Evolutionary conservation across 176 grass and related monocot genomes (phyloP), one percentile per base, ranked within the genome.

Genomic region (Leersia perrieri): DNA sequence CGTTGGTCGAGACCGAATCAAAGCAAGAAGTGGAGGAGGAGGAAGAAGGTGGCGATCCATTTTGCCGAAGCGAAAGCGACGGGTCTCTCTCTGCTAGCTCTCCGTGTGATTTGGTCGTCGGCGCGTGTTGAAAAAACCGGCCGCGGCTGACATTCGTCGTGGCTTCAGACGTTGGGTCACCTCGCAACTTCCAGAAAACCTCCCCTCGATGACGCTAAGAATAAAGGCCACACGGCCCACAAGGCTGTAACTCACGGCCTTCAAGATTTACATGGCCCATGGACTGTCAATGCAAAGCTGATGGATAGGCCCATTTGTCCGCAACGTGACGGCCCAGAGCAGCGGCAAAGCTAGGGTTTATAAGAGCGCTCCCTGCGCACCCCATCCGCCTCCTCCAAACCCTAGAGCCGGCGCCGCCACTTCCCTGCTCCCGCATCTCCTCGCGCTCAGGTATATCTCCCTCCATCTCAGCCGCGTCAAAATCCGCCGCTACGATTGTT

Each of bases 341-440:
- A 0, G 5, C 4, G 41, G 40, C n/a, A 8, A n/a, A n/a, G 13
- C 81, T 85, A 83, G 82, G 82, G 58, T 89, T 75, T 89, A 89
- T 89, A 86, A 89, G 58, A 67, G 18, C 35, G 1, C 15, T 6
- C 10, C 62, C 28, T 20, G 23, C 18, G 8, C 47, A 11, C 1
- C 36, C 25, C 3, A 1, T 13, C 64, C 34, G n/a, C 15, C 78
- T 58, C 77, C 66, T 85, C 66, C 65, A 61, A 78, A 82, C 83
- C 83, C 78, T 86, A 66, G 30, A 42, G 83, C 78, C 83, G 88
- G 88, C 88, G 78, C 88, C 78, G 81, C 83, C 83, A 38, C 67
- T 66, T 32, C 66, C 60, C 65, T 75, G 12, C 73, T 82, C 36
- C 44, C 78, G 2, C 72, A 0, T 78, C 73, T 82, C 66, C 77